phyloP scores from a whole-genome alignment of 768 basidiomycete genomes.

The Hypsizygus marmoreus region DNA sequence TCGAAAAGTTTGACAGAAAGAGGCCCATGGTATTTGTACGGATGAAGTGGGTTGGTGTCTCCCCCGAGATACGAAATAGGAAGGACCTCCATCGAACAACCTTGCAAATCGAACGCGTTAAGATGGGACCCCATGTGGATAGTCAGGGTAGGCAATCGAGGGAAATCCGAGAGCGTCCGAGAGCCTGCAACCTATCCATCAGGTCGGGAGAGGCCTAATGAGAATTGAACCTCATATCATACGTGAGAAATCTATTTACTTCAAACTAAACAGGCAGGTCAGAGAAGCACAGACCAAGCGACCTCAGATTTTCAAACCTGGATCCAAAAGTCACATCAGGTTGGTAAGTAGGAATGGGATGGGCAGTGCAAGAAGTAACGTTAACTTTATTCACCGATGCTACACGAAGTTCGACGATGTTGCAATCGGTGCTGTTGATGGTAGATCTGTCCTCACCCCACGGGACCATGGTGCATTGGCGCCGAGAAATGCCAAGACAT shows the following conservation, averaged over 20 bases:
- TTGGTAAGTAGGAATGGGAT: constrained; percentile 1
- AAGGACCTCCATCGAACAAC: constrained; percentile 15
- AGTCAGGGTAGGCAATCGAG: constrained; percentile 30
- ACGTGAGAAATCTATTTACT: constrained; percentile 19
- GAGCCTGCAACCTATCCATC: constrained; percentile 22
- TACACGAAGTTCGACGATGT: too few species aligned
- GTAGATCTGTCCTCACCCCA: too few species aligned
- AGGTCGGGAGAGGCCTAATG: constrained; percentile 24
- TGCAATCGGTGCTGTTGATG: too few species aligned
- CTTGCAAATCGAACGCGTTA: constrained; percentile 25
- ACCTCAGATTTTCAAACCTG: constrained; percentile 8
- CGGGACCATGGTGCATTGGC: too few species aligned
- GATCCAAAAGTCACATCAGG: constrained; percentile 9
- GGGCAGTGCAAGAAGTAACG: not conserved
- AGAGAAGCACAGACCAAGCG: not conserved
- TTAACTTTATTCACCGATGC: not conserved
- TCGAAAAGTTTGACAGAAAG: constrained; percentile 14
- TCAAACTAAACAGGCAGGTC: constrained; percentile 1
- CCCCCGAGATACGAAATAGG: constrained; percentile 22
- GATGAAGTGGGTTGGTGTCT: constrained; percentile 20
- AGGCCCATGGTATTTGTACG: constrained; percentile 28
- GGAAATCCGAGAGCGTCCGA: constrained; percentile 21
- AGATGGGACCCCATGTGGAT: constrained; percentile 18
- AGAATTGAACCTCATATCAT: constrained; percentile 18
- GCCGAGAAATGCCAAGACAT: too few species aligned